Percentiles rank a stretch among this genome's conserved stretches.
phyloP scores from a whole-genome alignment of 257 asterid genomes.

The Verbascum thapsus region DNA sequence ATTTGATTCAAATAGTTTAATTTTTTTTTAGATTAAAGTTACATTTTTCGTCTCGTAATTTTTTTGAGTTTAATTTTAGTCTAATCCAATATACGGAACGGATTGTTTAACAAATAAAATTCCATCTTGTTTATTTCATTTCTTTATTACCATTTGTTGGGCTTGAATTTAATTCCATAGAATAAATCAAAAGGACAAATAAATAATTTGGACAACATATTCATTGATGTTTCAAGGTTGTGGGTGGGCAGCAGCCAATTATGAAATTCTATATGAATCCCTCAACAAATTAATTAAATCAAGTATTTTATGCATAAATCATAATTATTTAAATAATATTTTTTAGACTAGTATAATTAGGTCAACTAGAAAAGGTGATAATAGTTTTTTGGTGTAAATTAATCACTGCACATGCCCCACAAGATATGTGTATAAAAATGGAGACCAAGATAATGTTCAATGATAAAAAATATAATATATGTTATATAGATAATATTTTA shows the following conservation, averaged over 20 bases:
- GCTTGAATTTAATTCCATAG: background rate
- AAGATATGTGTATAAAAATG: no score
- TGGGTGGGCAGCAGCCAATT: conserved; percentile 6
- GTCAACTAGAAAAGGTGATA: conserved; percentile 22
- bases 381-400: background rate
- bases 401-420: no score
- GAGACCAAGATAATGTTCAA: no score
- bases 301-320: background rate
- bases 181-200: background rate
- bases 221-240: background rate
- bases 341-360: background rate
- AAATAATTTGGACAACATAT: background rate
- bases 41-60: no score
- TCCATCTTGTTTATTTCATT: background rate
- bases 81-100: no score
- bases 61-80: no score
- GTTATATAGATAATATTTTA: no score
- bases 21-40: no score
- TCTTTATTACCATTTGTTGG: conserved; percentile 9
- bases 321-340: background rate
- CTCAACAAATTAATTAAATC: background rate
- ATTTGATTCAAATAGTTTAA: no score
- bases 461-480: no score
- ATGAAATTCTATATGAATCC: conserved; percentile 13
- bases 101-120: no score